A percentile compares a stretch with the other conserved stretches of the same genome.
These are phyloP conservation scores for Phaeodactylum tricornutum DNA, from an alignment of 108 stramenopile species.

Conservation along the genomic window DNA sequence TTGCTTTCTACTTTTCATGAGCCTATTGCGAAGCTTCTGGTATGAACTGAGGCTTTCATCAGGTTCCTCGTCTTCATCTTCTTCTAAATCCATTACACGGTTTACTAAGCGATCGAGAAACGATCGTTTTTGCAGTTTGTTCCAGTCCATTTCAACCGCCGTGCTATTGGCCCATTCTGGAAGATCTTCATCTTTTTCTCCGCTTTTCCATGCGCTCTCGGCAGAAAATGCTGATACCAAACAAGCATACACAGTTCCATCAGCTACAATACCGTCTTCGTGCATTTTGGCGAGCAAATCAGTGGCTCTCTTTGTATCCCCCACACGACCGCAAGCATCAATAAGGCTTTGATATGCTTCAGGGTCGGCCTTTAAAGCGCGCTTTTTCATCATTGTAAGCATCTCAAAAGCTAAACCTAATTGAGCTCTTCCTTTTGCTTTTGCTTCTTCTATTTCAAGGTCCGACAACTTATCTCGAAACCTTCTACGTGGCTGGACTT, in stretches of 20 bases:
- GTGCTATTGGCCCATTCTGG: slow-evolving; percentile 80
- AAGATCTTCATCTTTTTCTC: slow-evolving; percentile 48
- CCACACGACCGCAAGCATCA: slow-evolving; percentile 79
- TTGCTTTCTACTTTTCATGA: not conserved
- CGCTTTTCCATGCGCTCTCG: slow-evolving; percentile 65
- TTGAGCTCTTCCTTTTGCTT: slow-evolving; percentile 63
- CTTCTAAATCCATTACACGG: slow-evolving; percentile 27
- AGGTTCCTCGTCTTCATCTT: slow-evolving; percentile 38
- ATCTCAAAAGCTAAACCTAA: slow-evolving; percentile 72
- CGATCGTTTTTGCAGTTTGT: slow-evolving; percentile 63
- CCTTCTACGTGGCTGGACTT: slow-evolving; percentile 28
- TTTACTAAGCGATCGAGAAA: slow-evolving; percentile 53
- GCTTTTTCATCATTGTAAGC: slow-evolving; percentile 78
- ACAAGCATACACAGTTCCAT: slow-evolving; percentile 76
- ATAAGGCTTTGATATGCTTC: slow-evolving; percentile 73
- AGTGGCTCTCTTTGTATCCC: slow-evolving; percentile 72
- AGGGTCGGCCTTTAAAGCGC: slow-evolving; percentile 63
- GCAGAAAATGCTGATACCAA: slow-evolving; percentile 76
- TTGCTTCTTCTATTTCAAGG: slow-evolving; percentile 69
- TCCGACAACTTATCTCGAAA: slow-evolving; percentile 69
- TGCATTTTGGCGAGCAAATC: slow-evolving; percentile 70
- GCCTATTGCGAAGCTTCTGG: slow-evolving; percentile 3
- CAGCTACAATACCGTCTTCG: slow-evolving; percentile 81
- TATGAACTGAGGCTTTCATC: slow-evolving; percentile 6
- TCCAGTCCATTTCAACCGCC: slow-evolving; percentile 82